phyloP scores from a whole-genome alignment of 768 basidiomycete species.

The Xerocomellus chrysenteron region DNA sequence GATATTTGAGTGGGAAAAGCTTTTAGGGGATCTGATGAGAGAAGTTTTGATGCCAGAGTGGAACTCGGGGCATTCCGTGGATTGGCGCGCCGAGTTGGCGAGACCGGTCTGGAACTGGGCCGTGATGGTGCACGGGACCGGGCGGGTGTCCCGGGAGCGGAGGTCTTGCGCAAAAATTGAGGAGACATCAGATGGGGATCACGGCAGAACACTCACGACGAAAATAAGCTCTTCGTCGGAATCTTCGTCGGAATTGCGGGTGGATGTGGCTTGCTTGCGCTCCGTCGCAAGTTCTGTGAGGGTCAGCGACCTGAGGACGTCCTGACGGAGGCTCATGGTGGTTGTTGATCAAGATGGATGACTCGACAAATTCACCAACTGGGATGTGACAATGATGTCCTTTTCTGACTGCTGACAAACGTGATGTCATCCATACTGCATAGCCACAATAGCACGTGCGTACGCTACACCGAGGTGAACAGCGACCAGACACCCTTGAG shows the following conservation, averaged over 20 bases:
- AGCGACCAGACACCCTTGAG: conserved; percentile 81
- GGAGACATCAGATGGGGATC: conserved; percentile 5
- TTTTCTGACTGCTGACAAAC: conserved; percentile 18
- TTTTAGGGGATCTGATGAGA: conserved; percentile 57
- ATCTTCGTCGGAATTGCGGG: conserved; percentile 41
- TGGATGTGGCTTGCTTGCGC: conserved; percentile 18
- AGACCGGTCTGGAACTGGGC: conserved; percentile 46
- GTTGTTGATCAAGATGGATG: conserved; percentile 9
- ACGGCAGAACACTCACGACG: conserved; percentile 50
- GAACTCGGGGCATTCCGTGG: conserved; percentile 28
- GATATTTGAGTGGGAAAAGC: conserved; percentile 78
- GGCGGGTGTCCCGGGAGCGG: conserved; percentile 65
- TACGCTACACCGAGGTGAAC: conserved; percentile 63
- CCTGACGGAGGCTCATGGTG: conserved; percentile 70
- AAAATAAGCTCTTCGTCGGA: conserved; percentile 69
- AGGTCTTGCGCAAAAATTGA: conserved; percentile 44
- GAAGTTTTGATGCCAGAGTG: conserved; percentile 19
- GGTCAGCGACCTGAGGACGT: conserved; percentile 59
- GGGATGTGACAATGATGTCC: conserved; percentile 1
- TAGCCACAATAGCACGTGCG: conserved; percentile 5
- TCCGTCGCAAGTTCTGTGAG: conserved; percentile 33
- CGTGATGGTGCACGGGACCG: conserved; percentile 56
- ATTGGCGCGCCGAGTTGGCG: conserved; percentile 29
- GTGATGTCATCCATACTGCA: conserved; percentile 21
- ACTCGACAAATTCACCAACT: background rate